A percentile compares a stretch with the other conserved stretches of the same genome.
These are phyloP conservation scores for Calonectria multiphialidica DNA, from an alignment of 2,329 filamentous ascomycete genomes.

Conservation along the genomic window DNA sequence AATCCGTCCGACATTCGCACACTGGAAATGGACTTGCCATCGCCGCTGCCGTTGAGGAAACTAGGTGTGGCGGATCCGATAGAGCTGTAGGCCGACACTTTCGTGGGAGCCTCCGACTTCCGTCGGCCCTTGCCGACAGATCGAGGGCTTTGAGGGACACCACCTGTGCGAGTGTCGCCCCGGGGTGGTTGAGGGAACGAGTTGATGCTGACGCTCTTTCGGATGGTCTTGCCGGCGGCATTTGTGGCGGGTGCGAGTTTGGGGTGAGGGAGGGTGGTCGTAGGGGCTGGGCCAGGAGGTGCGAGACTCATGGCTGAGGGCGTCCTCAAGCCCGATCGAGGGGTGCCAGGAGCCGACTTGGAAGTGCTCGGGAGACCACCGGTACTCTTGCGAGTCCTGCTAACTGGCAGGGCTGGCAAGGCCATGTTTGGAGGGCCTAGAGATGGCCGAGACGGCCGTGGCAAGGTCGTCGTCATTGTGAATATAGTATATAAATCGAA, in stretches of 20 bases:
- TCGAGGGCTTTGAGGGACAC: constrained; percentile 72
- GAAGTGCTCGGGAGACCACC: constrained; percentile 57
- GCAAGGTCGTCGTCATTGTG: constrained; percentile 66
- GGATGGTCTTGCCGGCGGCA: constrained; percentile 75
- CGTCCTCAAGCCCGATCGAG: constrained; percentile 69
- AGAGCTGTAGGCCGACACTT: constrained; percentile 63
- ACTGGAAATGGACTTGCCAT: constrained; percentile 78
- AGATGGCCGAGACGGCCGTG: constrained; percentile 75
- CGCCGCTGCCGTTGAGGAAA: constrained; percentile 82
- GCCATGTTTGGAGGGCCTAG: constrained; percentile 78
- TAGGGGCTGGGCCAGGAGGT: constrained; percentile 66
- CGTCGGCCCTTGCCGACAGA: constrained; percentile 63
- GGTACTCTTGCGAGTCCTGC: constrained; percentile 79
- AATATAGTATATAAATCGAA: constrained; percentile 20
- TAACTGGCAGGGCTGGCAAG: constrained; percentile 79
- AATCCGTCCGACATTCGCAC: constrained; percentile 80
- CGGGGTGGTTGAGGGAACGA: constrained; percentile 91
- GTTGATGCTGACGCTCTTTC: constrained; percentile 93
- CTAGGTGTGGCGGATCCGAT: constrained; percentile 72
- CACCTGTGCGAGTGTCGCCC: constrained; percentile 50
- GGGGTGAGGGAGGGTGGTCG: constrained; percentile 67
- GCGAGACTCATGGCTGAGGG: constrained; percentile 68
- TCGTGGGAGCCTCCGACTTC: constrained; percentile 66
- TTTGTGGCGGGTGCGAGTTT: constrained; percentile 68
- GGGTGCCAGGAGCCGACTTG: constrained; percentile 59